Evolutionary conservation across 208 protist species (phyloP).

Genomic region (Trypanosoma theileri): DNA sequence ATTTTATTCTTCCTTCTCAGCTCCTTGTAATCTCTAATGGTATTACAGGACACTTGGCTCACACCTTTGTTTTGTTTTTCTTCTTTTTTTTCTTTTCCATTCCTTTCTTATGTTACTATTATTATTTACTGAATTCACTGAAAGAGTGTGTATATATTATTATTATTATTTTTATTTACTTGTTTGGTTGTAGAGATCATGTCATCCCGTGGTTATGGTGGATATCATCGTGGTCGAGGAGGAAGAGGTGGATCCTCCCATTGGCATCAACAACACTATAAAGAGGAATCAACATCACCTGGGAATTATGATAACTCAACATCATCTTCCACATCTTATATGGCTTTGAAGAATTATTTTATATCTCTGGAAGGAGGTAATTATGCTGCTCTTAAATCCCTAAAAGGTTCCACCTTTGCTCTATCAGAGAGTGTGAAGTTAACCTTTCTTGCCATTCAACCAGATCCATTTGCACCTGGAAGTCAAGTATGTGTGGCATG

Average conservation of each 20-base stretch:
- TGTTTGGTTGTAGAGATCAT: not conserved
- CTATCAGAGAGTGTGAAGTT: conserved; percentile 28
- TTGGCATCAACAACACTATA: not conserved
- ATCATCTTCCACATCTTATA: not conserved
- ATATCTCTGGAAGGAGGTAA: conserved; percentile 42
- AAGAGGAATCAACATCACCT: not conserved
- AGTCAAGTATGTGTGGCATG: conserved; percentile 53
- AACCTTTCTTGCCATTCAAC: conserved; percentile 50
- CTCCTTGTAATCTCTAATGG: too few relatives aligned
- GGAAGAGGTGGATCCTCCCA: conserved; percentile 27
- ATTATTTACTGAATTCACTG: not conserved
- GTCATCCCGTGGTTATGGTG: conserved; percentile 22
- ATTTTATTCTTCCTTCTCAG: too few relatives aligned
- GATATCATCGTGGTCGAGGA: conserved; percentile 27
- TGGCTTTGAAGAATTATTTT: conserved; percentile 34
- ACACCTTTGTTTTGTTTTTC: not conserved
- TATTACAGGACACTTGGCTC: not conserved
- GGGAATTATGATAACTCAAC: too few relatives aligned
- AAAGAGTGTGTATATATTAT: not conserved
- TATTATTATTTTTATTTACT: not conserved
- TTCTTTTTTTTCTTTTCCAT: conserved; percentile 12
- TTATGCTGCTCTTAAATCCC: conserved; percentile 59
- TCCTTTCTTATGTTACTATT: conserved; percentile 6
- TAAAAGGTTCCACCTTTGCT: conserved; percentile 39
- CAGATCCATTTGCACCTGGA: conserved; percentile 79